A percentile compares a stretch with the other conserved stretches of the same genome.
Conservation (phyloP, 2,329 filamentous ascomycete species). For the Apiospora marii region DNA sequence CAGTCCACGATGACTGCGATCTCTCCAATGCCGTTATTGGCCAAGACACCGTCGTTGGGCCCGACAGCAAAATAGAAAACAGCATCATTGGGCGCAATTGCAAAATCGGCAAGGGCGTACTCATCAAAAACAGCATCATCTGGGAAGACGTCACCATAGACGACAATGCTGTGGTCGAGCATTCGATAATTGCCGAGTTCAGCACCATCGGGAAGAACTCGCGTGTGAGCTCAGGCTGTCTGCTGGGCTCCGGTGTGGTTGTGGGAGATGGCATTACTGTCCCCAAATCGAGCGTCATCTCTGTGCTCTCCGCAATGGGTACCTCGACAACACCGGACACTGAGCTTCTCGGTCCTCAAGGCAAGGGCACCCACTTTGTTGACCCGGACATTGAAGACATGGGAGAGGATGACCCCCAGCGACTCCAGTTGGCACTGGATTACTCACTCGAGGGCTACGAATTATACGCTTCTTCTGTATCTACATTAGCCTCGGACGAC, state of each 20-base stretch:
- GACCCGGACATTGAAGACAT: conserved; percentile 58
- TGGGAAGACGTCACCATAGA: conserved; percentile 86
- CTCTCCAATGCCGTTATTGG: conserved; percentile 80
- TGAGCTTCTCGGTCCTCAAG: conserved; percentile 55
- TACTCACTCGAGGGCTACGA: conserved; percentile 62
- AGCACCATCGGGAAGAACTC: conserved; percentile 76
- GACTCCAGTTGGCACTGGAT: conserved; percentile 62
- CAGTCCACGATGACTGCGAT: conserved; percentile 74
- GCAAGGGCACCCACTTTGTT: conserved; percentile 58
- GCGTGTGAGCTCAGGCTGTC: conserved; percentile 72
- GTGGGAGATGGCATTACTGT: conserved; percentile 69
- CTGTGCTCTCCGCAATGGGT: conserved; percentile 48
- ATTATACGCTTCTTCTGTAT: conserved; percentile 63
- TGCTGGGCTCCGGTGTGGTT: conserved; percentile 81
- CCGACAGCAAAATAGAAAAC: conserved; percentile 73
- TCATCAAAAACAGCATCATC: conserved; percentile 82
- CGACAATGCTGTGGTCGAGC: conserved; percentile 74
- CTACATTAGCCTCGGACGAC: conserved; percentile 69
- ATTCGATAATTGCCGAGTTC: conserved; percentile 79
- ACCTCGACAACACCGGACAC: conserved; percentile 50
- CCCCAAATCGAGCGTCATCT: conserved; percentile 44
- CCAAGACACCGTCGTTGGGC: conserved; percentile 76
- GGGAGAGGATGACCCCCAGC: conserved; percentile 58
- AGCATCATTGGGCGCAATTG: conserved; percentile 86
- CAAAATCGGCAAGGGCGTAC: conserved; percentile 84